Evolutionary conservation across 192 early-diverging fungal species (phyloP).

Genomic region (Coemansia sp.): DNA sequence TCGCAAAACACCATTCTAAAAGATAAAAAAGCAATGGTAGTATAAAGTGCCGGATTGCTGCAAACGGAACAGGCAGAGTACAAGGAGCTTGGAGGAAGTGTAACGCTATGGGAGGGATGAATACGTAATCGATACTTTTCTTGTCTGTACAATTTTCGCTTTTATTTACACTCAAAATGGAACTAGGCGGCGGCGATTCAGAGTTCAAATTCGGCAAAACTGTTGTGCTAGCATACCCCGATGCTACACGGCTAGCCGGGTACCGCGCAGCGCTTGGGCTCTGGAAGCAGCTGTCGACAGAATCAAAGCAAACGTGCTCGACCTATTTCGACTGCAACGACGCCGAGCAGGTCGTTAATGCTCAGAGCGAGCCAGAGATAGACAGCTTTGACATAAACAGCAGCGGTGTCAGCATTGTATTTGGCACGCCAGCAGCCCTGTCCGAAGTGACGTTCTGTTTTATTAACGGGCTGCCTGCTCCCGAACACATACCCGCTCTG

Average conservation of each 20-base stretch:
- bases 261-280: conserved; percentile 42
- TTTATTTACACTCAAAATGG: conserved; percentile 8
- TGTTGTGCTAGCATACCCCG: conserved; percentile 41
- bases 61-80: too few relatives aligned
- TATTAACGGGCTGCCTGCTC: conserved; percentile 33
- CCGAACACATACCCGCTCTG: conserved; percentile 26
- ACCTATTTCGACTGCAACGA: neutral
- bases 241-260: conserved; percentile 39
- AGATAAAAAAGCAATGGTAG: neutral
- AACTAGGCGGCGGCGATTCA: conserved; percentile 18
- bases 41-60: too few relatives aligned
- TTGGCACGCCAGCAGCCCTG: conserved; percentile 1
- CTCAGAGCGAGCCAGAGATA: neutral
- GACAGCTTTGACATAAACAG: neutral
- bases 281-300: conserved; percentile 8
- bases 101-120: neutral
- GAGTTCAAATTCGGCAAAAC: conserved; percentile 25
- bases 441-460: conserved; percentile 30
- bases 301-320: neutral
- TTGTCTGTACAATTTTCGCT: neutral
- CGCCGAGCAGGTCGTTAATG: conserved; percentile 1
- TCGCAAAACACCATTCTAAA: conserved; percentile 31
- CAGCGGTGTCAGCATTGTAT: conserved; percentile 6
- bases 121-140: neutral
- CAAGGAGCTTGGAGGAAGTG: too few relatives aligned